phyloP scores from a whole-genome alignment of 2,329 filamentous ascomycete species.

The Bretziella fagacearum region DNA sequence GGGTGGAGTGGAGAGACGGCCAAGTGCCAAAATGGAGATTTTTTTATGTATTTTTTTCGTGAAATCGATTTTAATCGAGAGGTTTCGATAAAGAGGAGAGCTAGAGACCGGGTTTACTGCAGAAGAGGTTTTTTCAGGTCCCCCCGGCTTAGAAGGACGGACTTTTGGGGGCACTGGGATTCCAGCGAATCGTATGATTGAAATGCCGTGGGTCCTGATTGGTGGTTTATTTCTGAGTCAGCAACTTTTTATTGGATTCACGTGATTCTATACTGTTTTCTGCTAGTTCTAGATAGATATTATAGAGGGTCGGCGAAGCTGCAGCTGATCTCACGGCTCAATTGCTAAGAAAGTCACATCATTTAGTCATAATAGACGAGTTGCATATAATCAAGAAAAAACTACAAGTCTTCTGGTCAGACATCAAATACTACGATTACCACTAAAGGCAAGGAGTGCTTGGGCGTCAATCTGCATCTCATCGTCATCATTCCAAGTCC shows the following conservation, averaged over 20 bases:
- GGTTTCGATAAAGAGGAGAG: too few relatives aligned
- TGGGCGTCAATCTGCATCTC: background rate
- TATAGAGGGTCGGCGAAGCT: background rate
- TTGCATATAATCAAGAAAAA: too few relatives aligned
- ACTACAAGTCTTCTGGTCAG: too few relatives aligned
- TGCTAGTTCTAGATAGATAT: background rate
- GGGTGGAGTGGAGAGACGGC: conserved; percentile 12
- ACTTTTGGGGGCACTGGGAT: background rate
- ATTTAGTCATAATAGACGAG: too few relatives aligned
- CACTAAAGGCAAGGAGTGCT: too few relatives aligned
- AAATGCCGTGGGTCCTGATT: conserved; percentile 13
- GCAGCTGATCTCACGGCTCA: background rate
- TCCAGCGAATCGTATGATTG: conserved; percentile 13
- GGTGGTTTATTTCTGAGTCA: conserved; percentile 10
- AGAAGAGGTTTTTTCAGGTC: conserved; percentile 8
- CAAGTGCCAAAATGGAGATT: conserved; percentile 1
- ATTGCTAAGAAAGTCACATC: background rate
- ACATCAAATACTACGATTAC: too few relatives aligned
- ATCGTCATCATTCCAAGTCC: background rate
- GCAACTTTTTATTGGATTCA: conserved; percentile 1
- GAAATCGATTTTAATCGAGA: too few relatives aligned
- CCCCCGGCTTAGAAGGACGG: background rate
- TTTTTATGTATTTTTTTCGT: background rate
- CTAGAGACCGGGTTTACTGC: conserved; percentile 4
- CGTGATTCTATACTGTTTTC: conserved; percentile 9